These are phyloP conservation scores for Tilletia caries DNA, from an alignment of 1,284 basidiomycete species.

Conservation along the genomic window DNA sequence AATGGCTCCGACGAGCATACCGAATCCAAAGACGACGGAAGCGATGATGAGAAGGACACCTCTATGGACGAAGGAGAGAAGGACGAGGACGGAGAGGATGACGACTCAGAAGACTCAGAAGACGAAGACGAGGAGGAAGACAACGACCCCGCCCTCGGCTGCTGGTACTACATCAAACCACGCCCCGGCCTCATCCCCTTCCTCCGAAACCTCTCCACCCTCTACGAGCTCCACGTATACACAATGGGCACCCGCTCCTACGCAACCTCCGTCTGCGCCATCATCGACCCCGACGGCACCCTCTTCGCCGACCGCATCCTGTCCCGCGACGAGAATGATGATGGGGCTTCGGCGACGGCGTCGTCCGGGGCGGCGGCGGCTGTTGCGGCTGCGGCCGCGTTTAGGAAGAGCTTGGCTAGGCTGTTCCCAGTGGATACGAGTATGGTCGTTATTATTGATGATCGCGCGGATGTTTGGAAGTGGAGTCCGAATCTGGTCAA, in stretches of 20 bases:
- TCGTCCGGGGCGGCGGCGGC: background rate
- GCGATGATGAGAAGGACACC: constrained; percentile 15
- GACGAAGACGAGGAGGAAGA: constrained; percentile 11
- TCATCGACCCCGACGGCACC: constrained; percentile 82
- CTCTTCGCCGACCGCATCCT: constrained; percentile 83
- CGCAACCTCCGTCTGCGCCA: constrained; percentile 87
- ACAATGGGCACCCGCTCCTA: constrained; percentile 98
- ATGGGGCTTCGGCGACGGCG: background rate
- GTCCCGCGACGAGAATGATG: constrained; percentile 76
- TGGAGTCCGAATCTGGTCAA: constrained; percentile 89
- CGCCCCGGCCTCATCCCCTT: constrained; percentile 86
- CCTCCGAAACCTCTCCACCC: constrained; percentile 67
- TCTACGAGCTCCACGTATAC: constrained; percentile 98
- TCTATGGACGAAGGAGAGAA: background rate
- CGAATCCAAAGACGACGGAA: constrained; percentile 17
- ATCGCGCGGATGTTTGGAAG: constrained; percentile 95
- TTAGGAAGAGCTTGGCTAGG: constrained; percentile 83
- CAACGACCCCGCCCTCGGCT: constrained; percentile 61
- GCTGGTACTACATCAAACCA: constrained; percentile 90
- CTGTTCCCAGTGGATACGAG: constrained; percentile 88
- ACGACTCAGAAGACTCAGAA: constrained; percentile 13
- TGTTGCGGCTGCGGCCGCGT: constrained; percentile 58
- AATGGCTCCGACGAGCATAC: no score
- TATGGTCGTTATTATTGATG: constrained; percentile 99
- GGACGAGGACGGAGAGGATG: constrained; percentile 15